Conservation (phyloP, 2,329 filamentous ascomycete genomes). For the Phoma sp. region DNA sequence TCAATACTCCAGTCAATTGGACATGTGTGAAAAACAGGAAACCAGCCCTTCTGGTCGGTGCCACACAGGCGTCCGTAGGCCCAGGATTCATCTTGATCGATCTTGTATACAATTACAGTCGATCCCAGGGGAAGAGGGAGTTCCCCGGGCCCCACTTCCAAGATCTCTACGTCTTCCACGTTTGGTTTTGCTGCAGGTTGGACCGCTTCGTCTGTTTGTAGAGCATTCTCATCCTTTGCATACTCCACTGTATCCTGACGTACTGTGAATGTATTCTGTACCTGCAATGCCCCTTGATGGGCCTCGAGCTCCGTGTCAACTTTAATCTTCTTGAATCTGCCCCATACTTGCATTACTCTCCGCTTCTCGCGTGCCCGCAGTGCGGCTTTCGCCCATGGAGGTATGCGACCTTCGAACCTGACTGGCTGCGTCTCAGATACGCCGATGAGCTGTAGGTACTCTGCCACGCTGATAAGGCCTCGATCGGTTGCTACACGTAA, state of each 20-base stretch:
- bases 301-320: not conserved
- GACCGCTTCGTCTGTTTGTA: no score
- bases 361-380: conserved; percentile 1
- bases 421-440: conserved; percentile 25
- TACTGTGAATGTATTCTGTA: not conserved
- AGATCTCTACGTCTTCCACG: not conserved
- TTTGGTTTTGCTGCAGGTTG: not conserved
- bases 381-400: conserved; percentile 22
- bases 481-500: conserved; percentile 26
- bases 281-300: not conserved
- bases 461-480: conserved; percentile 22
- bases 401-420: conserved; percentile 25
- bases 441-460: conserved; percentile 25
- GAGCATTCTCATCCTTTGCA: no score
- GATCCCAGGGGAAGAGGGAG: conserved; percentile 3
- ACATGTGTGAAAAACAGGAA: conserved; percentile 5
- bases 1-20: conserved; percentile 12
- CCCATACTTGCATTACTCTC: not conserved
- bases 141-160: not conserved
- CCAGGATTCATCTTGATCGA: conserved; percentile 3
- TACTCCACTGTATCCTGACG: no score
- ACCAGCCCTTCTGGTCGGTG: not conserved
- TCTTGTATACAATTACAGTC: conserved; percentile 1
- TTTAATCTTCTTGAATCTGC: not conserved
- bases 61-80: conserved; percentile 3